phyloP scores from a whole-genome alignment of 257 asterid genomes.

The Gentiana straminea region DNA sequence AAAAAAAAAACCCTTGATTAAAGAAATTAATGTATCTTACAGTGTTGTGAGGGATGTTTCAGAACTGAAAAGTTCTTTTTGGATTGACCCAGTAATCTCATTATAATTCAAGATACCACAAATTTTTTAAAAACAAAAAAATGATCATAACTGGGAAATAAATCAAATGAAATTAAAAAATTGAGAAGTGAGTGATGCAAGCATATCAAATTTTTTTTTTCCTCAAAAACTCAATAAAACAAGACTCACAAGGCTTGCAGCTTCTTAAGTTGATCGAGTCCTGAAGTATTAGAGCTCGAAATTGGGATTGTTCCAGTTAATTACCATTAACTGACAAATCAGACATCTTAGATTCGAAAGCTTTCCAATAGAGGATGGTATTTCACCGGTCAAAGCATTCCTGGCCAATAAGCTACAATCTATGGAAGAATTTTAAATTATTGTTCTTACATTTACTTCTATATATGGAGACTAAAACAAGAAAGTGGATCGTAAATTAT shows the following conservation, averaged over 20 bases:
- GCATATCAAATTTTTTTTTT: too few relatives aligned
- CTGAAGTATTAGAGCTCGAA: slow-evolving; percentile 50
- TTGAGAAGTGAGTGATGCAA: too few relatives aligned
- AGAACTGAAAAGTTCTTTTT: slow-evolving; percentile 45
- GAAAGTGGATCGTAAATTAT: too few relatives aligned
- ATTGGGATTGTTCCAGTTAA: slow-evolving; percentile 72
- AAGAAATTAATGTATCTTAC: slow-evolving; percentile 31
- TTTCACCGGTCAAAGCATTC: slow-evolving; percentile 73
- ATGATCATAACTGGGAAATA: too few relatives aligned
- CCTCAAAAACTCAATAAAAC: too few relatives aligned
- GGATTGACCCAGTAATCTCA: slow-evolving; percentile 68
- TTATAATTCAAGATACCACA: slow-evolving; percentile 89
- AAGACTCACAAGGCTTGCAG: slow-evolving; percentile 82
- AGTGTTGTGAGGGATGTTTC: slow-evolving; percentile 69
- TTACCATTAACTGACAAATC: slow-evolving; percentile 70
- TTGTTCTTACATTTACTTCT: too few relatives aligned
- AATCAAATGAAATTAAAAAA: not conserved
- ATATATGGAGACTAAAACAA: too few relatives aligned
- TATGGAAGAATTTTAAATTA: not conserved
- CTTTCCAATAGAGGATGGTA: slow-evolving; percentile 76
- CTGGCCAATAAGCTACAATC: slow-evolving; percentile 67
- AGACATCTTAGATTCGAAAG: slow-evolving; percentile 85
- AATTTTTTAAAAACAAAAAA: not conserved
- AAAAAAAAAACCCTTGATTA: too few relatives aligned
- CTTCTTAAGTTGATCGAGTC: slow-evolving; percentile 73